Percentiles rank a stretch among this genome's conserved stretches.
phyloP scores from a whole-genome alignment of 352 stramenopile species.

The Peronospora destructor region DNA sequence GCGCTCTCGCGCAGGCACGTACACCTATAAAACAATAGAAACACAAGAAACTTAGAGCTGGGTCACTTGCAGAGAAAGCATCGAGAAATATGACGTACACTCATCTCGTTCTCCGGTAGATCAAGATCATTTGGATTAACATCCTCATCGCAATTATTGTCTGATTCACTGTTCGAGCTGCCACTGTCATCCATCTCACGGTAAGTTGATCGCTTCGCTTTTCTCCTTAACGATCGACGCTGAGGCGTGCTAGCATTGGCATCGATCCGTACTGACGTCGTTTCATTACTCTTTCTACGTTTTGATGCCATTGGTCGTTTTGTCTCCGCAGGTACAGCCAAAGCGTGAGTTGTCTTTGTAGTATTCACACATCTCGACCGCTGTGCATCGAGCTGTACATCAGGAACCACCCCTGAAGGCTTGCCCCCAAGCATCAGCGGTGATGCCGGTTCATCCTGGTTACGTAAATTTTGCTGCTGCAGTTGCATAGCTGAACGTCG shows the following conservation, averaged over 20 bases:
- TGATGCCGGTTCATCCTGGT: constrained; percentile 15
- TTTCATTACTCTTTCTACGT: constrained; percentile 20
- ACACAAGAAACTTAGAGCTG: background rate
- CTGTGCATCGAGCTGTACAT: constrained; percentile 17
- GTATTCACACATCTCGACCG: constrained; percentile 18
- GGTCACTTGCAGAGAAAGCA: constrained; percentile 1
- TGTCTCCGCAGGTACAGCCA: constrained; percentile 13
- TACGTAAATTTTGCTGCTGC: constrained; percentile 25
- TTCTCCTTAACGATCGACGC: constrained; percentile 31
- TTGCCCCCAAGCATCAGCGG: constrained; percentile 30
- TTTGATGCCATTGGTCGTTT: constrained; percentile 15
- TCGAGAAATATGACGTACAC: constrained; percentile 16
- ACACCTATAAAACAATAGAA: constrained; percentile 29
- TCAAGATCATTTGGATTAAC: constrained; percentile 39
- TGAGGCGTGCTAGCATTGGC: constrained; percentile 4
- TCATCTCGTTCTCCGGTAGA: constrained; percentile 34
- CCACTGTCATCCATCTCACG: constrained; percentile 24
- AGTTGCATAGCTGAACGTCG: constrained; percentile 41
- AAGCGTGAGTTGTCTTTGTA: constrained; percentile 32
- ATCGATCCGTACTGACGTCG: constrained; percentile 5
- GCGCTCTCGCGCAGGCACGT: constrained; percentile 61
- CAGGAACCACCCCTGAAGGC: constrained; percentile 12
- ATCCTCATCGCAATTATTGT: constrained; percentile 37
- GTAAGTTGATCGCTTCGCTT: constrained; percentile 47
- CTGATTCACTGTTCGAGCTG: constrained; percentile 29